These are phyloP conservation scores for Acorus gramineus DNA, from an alignment of 106 monocot species.

Conservation along the genomic window DNA sequence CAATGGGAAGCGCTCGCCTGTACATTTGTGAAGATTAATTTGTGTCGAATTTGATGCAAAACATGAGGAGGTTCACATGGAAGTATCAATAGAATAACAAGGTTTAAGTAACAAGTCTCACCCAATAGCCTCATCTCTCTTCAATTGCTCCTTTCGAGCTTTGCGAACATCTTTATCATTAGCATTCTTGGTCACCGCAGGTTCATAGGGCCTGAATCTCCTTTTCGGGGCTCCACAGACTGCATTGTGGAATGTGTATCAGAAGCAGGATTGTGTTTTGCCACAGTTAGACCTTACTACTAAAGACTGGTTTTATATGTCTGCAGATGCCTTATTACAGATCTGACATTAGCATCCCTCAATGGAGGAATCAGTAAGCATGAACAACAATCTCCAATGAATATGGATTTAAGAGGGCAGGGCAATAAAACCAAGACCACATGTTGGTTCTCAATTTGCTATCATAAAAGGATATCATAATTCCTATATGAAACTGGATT, in stretches of 20 bases:
- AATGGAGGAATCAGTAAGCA: too few relatives aligned
- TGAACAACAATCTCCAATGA: too few relatives aligned
- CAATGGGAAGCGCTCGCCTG: constrained; percentile 74
- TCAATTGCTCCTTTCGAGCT: constrained; percentile 49
- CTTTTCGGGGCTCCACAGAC: constrained; percentile 74
- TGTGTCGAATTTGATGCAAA: not conserved
- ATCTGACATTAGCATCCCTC: too few relatives aligned
- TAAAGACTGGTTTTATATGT: too few relatives aligned
- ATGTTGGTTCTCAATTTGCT: too few relatives aligned
- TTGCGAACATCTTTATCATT: constrained; percentile 45
- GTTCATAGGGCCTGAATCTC: constrained; percentile 57
- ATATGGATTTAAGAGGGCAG: too few relatives aligned
- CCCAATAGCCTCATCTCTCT: constrained; percentile 63
- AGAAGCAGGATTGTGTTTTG: too few relatives aligned
- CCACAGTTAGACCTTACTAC: too few relatives aligned
- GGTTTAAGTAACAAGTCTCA: not conserved
- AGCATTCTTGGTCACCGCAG: constrained; percentile 35
- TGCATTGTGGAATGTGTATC: constrained; percentile 3
- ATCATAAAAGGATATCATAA: too few relatives aligned
- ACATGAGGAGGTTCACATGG: not conserved
- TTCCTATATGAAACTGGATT: too few relatives aligned
- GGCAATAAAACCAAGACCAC: too few relatives aligned
- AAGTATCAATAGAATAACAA: not conserved
- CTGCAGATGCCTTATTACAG: too few relatives aligned
- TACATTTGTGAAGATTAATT: not conserved